These are phyloP conservation scores for Kodamaea kakaduensis DNA, from an alignment of 805 yeast genomes.

Conservation along the genomic window DNA sequence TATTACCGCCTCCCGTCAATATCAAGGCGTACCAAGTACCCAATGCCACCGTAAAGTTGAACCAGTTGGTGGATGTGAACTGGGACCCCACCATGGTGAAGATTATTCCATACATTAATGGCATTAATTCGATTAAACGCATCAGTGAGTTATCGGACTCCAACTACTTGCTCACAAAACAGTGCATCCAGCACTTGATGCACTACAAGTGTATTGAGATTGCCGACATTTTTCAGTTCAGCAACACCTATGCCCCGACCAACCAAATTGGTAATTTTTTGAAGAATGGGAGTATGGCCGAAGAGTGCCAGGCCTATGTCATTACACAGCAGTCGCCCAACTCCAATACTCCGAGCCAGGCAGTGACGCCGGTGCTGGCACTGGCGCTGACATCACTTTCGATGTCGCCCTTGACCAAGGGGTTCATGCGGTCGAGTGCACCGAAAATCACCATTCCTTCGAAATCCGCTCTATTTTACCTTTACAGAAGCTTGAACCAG, in stretches of 20 bases:
- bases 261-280: slow-evolving; percentile 68
- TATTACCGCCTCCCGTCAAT: slow-evolving; percentile 74
- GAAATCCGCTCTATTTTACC: slow-evolving; percentile 60
- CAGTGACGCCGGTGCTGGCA: slow-evolving; percentile 8
- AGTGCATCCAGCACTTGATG: slow-evolving; percentile 86
- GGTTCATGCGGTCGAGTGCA: slow-evolving; percentile 3
- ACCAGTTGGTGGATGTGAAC: slow-evolving; percentile 72
- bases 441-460: slow-evolving; percentile 45
- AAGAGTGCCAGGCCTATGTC: slow-evolving; percentile 84
- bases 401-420: slow-evolving; percentile 9
- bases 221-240: slow-evolving; percentile 84
- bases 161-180: slow-evolving; percentile 70
- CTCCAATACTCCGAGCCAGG: slow-evolving; percentile 13
- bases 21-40: slow-evolving; percentile 86
- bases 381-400: slow-evolving; percentile 7
- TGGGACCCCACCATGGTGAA: slow-evolving; percentile 98
- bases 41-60: slow-evolving; percentile 74
- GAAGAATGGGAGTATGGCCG: slow-evolving; percentile 57
- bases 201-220: slow-evolving; percentile 84
- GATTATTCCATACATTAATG: slow-evolving; percentile 81
- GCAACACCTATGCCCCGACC: slow-evolving; percentile 86
- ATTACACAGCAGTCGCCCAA: slow-evolving; percentile 28
- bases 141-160: slow-evolving; percentile 80
- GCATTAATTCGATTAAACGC: slow-evolving; percentile 73
- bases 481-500: slow-evolving; percentile 74